Evolutionary conservation across 768 basidiomycete genomes (phyloP), one percentile per base, ranked within the genome.

Genomic region (Hebeloma cylindrosporum): DNA sequence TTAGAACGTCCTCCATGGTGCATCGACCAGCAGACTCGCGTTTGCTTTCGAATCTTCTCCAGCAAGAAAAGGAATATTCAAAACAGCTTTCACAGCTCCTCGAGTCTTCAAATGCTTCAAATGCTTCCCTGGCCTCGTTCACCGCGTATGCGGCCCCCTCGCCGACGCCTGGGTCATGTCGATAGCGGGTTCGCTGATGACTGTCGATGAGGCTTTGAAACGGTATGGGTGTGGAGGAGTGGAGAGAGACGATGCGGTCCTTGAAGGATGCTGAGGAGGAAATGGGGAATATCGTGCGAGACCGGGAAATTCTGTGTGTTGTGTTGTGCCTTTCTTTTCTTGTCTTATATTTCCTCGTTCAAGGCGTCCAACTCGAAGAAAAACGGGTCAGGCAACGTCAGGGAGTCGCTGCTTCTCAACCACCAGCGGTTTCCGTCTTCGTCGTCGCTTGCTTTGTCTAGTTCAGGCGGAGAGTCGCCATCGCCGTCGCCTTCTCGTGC

Each of bases 221-320:
- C 64, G 70, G 20, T 91, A 89, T 59, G 7, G 75, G 78, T 0
- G 68, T 91, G 2, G 84, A 90, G 27, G 61, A 72, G 13, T 91
- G 87, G 80, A 72, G 78, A 25, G 78, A 78, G 22, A 71, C 77
- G 44, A 71, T 91, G 49, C 71, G 69, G 48, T 63, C 62, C 2
- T 65, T 93, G 50, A 86, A 82, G 58, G 68, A 67, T 7, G 68
- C 85, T 42, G 88, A 92, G 63, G 84, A 88, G 33, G 87, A 88
- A 45, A 78, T 91, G 3, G 72, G 70, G 3, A 82, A 79, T 51
- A 70, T 90, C 40, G 66, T 87, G 48, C 68, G 85, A 4, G 89
- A 92, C 63, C 69, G 86, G 33, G 88, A 92, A 55, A 92, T 93
- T 51, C 72, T 91, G 89, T 90, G 50, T 57, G 85, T 74, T 5